Evolutionary conservation across 2,329 filamentous ascomycete species (phyloP).

Genomic region (Periconia sp.): DNA sequence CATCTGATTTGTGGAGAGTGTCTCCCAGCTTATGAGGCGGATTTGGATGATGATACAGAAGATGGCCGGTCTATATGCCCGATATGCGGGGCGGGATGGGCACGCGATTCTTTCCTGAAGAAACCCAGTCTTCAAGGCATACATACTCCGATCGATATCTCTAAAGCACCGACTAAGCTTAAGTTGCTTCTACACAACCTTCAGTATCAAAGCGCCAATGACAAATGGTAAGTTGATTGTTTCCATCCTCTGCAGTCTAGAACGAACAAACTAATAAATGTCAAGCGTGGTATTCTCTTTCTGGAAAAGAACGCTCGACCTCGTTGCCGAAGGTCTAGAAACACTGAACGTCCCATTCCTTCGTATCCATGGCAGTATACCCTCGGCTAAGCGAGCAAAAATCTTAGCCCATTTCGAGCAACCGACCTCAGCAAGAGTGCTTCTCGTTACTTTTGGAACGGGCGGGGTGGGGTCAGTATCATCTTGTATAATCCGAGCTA

Average conservation of each 20-base stretch:
- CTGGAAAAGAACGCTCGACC: slow-evolving; percentile 35
- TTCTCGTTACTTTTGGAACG: slow-evolving; percentile 37
- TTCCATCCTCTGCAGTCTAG: background rate
- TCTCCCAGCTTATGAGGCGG: background rate
- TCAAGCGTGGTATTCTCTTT: slow-evolving; percentile 39
- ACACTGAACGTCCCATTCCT: slow-evolving; percentile 21
- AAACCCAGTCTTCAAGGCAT: background rate
- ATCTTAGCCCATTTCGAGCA: slow-evolving; percentile 26
- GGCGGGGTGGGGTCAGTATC: slow-evolving; percentile 31
- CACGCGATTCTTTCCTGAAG: slow-evolving; percentile 9
- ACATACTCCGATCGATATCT: background rate
- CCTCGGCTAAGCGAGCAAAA: slow-evolving; percentile 15
- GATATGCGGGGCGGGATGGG: background rate
- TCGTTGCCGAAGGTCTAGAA: slow-evolving; percentile 21
- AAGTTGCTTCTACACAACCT: slow-evolving; percentile 23
- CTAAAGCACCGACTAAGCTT: slow-evolving; percentile 18
- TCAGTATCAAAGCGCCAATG: slow-evolving; percentile 2
- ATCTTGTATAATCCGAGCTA: background rate
- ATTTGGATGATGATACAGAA: background rate
- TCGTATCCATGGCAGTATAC: slow-evolving; percentile 31
- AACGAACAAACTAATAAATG: background rate
- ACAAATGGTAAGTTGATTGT: slow-evolving; percentile 20
- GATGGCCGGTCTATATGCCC: background rate
- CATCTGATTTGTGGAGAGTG: slow-evolving; percentile 6
- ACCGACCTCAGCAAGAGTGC: slow-evolving; percentile 15